Evolutionary conservation across 768 basidiomycete species (phyloP).

Genomic region (Omphalotus guepiniiformis): DNA sequence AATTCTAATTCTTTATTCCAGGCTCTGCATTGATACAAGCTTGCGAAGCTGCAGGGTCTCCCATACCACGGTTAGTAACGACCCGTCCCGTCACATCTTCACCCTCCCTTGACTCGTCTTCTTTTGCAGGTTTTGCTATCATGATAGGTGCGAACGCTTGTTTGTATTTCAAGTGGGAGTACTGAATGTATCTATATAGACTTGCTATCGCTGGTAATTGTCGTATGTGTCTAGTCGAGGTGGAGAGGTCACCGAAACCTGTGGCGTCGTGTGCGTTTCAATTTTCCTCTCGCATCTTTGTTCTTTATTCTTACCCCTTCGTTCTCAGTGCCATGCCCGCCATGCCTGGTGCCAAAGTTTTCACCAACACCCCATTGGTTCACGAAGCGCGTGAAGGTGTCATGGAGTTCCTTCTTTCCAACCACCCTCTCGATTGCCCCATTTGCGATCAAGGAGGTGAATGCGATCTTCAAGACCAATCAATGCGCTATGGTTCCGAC

Average conservation of each 20-base stretch:
- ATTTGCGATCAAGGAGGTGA: slow-evolving; percentile 99
- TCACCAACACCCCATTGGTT: slow-evolving; percentile 87
- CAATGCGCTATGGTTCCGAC: slow-evolving; percentile 98
- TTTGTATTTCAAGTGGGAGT: neutral
- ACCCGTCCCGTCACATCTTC: slow-evolving; percentile 13
- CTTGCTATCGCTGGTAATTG: slow-evolving; percentile 98
- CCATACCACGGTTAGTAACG: slow-evolving; percentile 64
- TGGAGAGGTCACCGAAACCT: slow-evolving; percentile 92
- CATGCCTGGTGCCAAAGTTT: slow-evolving; percentile 90
- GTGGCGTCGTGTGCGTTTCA: slow-evolving; percentile 78
- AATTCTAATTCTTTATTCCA: slow-evolving; percentile 22
- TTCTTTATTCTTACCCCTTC: slow-evolving; percentile 1
- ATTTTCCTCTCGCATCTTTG: too few relatives aligned
- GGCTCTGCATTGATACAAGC: slow-evolving; percentile 96
- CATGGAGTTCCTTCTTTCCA: slow-evolving; percentile 97
- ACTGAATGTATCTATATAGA: slow-evolving; percentile 31
- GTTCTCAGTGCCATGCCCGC: slow-evolving; percentile 86
- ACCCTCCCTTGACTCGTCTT: slow-evolving; percentile 11
- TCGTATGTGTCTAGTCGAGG: slow-evolving; percentile 99
- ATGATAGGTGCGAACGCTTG: slow-evolving; percentile 62
- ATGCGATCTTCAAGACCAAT: slow-evolving; percentile 98
- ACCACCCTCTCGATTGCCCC: slow-evolving; percentile 98
- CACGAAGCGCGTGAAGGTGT: slow-evolving; percentile 94
- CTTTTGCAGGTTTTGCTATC: slow-evolving; percentile 68
- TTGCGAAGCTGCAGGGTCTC: slow-evolving; percentile 83